A percentile compares a stretch with the other conserved stretches of the same genome.
These are phyloP conservation scores for Flaveria robusta DNA, from an alignment of 129 eudicot species.

Conservation along the genomic window DNA sequence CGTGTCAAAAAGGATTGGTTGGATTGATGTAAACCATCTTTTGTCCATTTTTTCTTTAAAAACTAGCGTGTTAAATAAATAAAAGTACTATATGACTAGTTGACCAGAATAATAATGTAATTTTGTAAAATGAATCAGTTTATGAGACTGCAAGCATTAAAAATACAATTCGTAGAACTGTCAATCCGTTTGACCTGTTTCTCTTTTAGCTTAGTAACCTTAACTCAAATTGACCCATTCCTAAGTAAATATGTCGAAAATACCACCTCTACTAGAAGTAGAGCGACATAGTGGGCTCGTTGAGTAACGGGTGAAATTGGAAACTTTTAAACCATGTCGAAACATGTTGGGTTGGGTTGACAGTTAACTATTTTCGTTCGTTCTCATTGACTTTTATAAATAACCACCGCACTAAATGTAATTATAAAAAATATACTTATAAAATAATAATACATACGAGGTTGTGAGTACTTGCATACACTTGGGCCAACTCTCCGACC, in stretches of 20 bases:
- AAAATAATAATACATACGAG: background rate
- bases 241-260: background rate
- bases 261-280: background rate
- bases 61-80: background rate
- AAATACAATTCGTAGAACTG: background rate
- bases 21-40: background rate
- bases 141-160: background rate
- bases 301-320: background rate
- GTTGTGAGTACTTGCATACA: conserved; percentile 1
- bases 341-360: background rate
- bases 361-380: background rate
- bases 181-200: background rate
- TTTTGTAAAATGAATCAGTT: background rate
- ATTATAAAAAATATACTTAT: background rate
- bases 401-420: background rate
- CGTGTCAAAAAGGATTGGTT: background rate
- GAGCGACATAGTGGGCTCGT: background rate
- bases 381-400: background rate
- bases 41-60: background rate
- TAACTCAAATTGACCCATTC: background rate
- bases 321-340: background rate
- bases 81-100: background rate
- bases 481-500: background rate
- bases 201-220: background rate
- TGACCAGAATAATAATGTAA: background rate